phyloP scores from a whole-genome alignment of 2,329 filamentous ascomycete genomes.

The Aspergillus eucalypticola region DNA sequence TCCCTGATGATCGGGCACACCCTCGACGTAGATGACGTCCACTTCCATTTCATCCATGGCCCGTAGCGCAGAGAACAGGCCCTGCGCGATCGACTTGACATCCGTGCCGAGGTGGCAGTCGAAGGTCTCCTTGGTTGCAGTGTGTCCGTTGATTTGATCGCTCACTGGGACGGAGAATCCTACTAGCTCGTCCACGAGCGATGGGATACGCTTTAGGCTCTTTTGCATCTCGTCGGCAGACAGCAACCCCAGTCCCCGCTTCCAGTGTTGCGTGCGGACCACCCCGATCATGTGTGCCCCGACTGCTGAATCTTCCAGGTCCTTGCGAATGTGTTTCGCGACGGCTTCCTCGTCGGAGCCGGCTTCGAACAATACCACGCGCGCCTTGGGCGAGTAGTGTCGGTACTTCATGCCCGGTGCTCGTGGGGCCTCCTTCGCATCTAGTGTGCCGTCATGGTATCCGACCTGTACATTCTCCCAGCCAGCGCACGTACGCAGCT shows the following conservation, averaged over 20 bases:
- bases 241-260: conserved; percentile 30
- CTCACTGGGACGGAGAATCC: conserved; percentile 31
- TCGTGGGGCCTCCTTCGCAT: conserved; percentile 66
- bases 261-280: conserved; percentile 42
- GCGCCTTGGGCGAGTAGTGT: conserved; percentile 90
- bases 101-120: conserved; percentile 73
- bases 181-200: conserved; percentile 28
- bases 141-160: conserved; percentile 20
- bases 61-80: conserved; percentile 82
- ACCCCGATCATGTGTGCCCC: conserved; percentile 39
- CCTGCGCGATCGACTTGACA: conserved; percentile 74
- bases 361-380: conserved; percentile 78
- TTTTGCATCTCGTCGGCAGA: conserved; percentile 24
- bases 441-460: conserved; percentile 74
- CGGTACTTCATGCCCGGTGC: conserved; percentile 99
- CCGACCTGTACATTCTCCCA: conserved; percentile 78
- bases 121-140: conserved; percentile 48
- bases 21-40: conserved; percentile 87
- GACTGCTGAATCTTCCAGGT: conserved; percentile 34
- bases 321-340: conserved; percentile 33
- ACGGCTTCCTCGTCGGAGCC: conserved; percentile 36
- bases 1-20: conserved; percentile 68
- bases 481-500: conserved; percentile 70
- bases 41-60: conserved; percentile 79
- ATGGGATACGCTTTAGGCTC: conserved; percentile 25